phyloP scores from a whole-genome alignment of 768 basidiomycete genomes.

The Boletus rex-veris region DNA sequence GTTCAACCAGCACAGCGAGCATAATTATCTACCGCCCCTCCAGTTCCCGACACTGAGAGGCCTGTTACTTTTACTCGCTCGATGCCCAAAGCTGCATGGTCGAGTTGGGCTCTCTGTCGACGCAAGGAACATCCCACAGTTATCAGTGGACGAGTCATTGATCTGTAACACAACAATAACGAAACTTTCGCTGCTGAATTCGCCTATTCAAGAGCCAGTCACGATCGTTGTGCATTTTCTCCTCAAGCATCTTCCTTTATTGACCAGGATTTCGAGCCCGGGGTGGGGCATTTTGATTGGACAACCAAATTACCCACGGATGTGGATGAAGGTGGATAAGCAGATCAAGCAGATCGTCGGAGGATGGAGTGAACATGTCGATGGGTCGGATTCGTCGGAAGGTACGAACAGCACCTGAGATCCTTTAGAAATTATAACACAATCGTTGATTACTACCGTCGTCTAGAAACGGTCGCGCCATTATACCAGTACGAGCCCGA shows the following conservation, averaged over 20 bases:
- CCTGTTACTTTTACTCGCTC: not conserved
- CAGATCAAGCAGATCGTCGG: not conserved
- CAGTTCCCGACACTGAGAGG: constrained; percentile 3
- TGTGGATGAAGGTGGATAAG: not conserved
- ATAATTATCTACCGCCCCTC: not conserved
- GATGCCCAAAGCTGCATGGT: not conserved
- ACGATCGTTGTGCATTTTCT: not conserved
- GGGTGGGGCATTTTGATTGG: not conserved
- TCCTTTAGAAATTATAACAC: too few species aligned
- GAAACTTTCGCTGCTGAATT: not conserved
- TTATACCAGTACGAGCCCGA: too few species aligned
- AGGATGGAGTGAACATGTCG: too few species aligned
- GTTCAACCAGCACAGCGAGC: not conserved
- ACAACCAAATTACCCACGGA: not conserved
- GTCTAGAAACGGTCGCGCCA: too few species aligned
- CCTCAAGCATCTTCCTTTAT: constrained; percentile 1
- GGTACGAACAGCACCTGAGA: too few species aligned
- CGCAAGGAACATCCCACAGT: constrained; percentile 1
- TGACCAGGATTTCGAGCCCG: not conserved
- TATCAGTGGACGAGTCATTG: not conserved
- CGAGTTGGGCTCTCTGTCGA: constrained; percentile 2
- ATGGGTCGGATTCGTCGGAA: too few species aligned
- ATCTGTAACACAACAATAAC: constrained; percentile 1
- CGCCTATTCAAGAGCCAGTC: not conserved
- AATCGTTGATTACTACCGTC: too few species aligned